phyloP scores from a whole-genome alignment of 1,284 basidiomycete species.

The Phenoliferia sp. region DNA sequence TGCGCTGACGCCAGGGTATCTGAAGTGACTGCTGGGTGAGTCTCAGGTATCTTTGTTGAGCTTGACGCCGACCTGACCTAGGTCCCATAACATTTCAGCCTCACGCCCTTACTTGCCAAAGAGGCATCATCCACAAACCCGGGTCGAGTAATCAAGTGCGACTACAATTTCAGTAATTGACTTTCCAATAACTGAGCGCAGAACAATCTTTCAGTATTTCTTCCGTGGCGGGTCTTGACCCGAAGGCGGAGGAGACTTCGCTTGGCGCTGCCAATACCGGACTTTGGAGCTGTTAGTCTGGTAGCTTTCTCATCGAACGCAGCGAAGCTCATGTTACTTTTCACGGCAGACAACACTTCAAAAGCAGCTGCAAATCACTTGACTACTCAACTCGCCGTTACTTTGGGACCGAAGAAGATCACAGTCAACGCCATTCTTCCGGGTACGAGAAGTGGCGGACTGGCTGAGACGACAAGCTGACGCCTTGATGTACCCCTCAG shows the following conservation, averaged over 20 bases:
- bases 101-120: slow-evolving; percentile 62
- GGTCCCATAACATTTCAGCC: too few species aligned
- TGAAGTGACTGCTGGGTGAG: slow-evolving; percentile 56
- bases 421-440: slow-evolving; percentile 83
- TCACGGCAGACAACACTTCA: slow-evolving; percentile 21
- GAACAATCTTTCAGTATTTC: too few species aligned
- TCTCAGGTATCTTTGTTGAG: too few species aligned
- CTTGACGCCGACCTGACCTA: background rate
- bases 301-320: background rate
- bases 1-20: too few species aligned
- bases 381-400: slow-evolving; percentile 65
- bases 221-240: slow-evolving; percentile 61
- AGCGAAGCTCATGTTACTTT: too few species aligned
- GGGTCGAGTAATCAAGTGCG: slow-evolving; percentile 70
- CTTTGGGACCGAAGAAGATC: slow-evolving; percentile 58
- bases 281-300: slow-evolving; percentile 55
- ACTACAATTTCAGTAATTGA: too few species aligned
- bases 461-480: background rate
- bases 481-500: slow-evolving; percentile 42
- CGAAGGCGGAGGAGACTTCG: slow-evolving; percentile 47
- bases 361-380: slow-evolving; percentile 65
- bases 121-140: slow-evolving; percentile 63
- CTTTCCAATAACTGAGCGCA: too few species aligned
- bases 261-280: slow-evolving; percentile 60
- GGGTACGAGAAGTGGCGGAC: slow-evolving; percentile 45